Evolutionary conservation across 2,329 filamentous ascomycete genomes (phyloP).

Genomic region (Diaporthe nobilis): DNA sequence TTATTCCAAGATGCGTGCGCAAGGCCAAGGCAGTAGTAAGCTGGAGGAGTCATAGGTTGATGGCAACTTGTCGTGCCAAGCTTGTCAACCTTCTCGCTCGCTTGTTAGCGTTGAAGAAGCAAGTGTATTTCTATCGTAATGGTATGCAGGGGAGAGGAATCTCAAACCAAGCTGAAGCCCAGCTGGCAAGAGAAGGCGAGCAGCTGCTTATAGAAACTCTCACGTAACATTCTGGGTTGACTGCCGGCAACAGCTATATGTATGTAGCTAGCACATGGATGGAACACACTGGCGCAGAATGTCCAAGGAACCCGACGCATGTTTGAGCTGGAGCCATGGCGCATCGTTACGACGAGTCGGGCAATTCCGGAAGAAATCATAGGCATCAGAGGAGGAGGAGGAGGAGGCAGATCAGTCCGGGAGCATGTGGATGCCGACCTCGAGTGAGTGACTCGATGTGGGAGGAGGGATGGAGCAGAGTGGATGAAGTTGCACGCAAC

Average conservation of each 20-base stretch:
- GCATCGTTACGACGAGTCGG: neutral
- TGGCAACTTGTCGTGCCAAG: neutral
- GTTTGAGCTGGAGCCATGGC: constrained; percentile 28
- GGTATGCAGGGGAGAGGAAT: no score
- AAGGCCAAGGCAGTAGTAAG: constrained; percentile 1
- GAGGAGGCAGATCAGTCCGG: neutral
- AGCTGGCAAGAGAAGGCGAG: no score
- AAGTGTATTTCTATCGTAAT: no score
- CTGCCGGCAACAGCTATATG: no score
- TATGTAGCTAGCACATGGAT: neutral
- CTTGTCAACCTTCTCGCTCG: neutral
- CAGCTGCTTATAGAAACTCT: no score
- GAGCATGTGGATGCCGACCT: neutral
- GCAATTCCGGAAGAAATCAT: neutral
- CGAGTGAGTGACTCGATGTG: neutral
- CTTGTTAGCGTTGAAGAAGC: neutral
- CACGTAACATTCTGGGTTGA: no score
- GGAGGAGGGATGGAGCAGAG: no score
- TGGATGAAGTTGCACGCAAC: neutral
- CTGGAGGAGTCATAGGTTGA: neutral
- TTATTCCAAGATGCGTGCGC: neutral
- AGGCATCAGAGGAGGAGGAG: neutral
- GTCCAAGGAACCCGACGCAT: neutral
- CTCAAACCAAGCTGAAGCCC: no score
- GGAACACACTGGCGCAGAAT: neutral